Conservation (phyloP, 163 green algal genomes). For the Volvox carteri region DNA sequence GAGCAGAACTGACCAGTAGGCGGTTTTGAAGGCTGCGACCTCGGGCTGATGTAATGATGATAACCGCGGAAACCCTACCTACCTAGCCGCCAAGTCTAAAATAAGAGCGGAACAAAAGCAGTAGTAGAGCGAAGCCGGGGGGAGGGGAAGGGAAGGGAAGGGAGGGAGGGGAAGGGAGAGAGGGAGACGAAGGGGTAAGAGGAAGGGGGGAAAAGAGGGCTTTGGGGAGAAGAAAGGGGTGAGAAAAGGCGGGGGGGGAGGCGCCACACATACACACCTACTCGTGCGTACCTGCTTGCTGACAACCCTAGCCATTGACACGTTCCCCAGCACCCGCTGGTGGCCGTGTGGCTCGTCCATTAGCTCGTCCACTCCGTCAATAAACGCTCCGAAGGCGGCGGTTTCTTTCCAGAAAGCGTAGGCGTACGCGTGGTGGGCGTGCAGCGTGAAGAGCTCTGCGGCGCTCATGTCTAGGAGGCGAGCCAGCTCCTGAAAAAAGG, state of each 20-base stretch:
- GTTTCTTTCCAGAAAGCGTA: constrained; percentile 72
- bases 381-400: constrained; percentile 64
- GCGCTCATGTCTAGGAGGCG: constrained; percentile 57
- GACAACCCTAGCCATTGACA: constrained; percentile 1
- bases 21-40: too few species aligned
- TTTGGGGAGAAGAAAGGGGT: not conserved
- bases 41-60: too few species aligned
- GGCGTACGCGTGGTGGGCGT: constrained; percentile 74
- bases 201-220: not conserved
- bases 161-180: not conserved
- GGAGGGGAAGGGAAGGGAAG: too few species aligned
- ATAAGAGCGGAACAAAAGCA: too few species aligned
- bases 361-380: constrained; percentile 72
- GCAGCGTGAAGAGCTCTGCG: constrained; percentile 63
- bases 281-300: constrained; percentile 31
- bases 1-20: too few species aligned
- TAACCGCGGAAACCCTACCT: too few species aligned
- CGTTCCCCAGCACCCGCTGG: not conserved
- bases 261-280: too few species aligned
- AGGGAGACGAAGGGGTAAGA: not conserved
- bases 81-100: too few species aligned
- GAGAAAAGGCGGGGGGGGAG: not conserved
- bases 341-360: constrained; percentile 17
- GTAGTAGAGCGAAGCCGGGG: too few species aligned
- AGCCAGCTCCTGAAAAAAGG: constrained; percentile 65